Evolutionary conservation across 257 asterid genomes (phyloP), one percentile per base, ranked within the genome.

Genomic region (Ilex aquifolium): DNA sequence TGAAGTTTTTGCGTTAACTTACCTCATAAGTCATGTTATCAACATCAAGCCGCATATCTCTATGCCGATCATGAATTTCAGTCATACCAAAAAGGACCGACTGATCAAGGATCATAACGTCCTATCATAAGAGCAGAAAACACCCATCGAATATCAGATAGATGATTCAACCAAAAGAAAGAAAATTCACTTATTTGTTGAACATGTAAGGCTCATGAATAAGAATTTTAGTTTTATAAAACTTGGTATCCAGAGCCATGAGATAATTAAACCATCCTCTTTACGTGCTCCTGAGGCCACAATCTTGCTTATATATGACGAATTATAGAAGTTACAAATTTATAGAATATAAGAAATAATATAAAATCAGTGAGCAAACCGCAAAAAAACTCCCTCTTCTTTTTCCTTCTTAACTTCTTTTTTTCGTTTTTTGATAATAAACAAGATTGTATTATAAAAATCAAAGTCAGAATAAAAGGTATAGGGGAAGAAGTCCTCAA

Each of bases 11-110:
- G 53, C 59, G 7, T 21, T 21, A 17, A 16, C 60, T 63, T 27
- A 85, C 93, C 87, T 85, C 93, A 54, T 84, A 84, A 42, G 91
- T 81, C 91, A 84, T 84, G 83, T 82, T 81, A 71, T 84, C 91
- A 14, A 84, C 88, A 67, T 84, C 91, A 70, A 84, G 64, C 16
- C 88, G 84, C 91, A 84, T 84, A 52, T 82, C 91, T 68, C 88
- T 77, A 54, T 84, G 91, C 10, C 86, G 80, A 27, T 84, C 91
- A 31, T 79, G 82, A 31, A 75, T 61, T 61, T 79, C 88, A 16
- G 79, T 76, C 84, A 81, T 81, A 31, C 88, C 91, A 62, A 81
- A 67, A 17, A 84, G 32, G 61, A 82, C 81, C 0, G 91, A 77
- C 52, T 75, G 86, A 58, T 82, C 88, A 10, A 84, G 88, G 49